A percentile compares a stretch with the other conserved stretches of the same genome.
Conservation (phyloP, 352 stramenopile species). For the Plasmopara halstedii region DNA sequence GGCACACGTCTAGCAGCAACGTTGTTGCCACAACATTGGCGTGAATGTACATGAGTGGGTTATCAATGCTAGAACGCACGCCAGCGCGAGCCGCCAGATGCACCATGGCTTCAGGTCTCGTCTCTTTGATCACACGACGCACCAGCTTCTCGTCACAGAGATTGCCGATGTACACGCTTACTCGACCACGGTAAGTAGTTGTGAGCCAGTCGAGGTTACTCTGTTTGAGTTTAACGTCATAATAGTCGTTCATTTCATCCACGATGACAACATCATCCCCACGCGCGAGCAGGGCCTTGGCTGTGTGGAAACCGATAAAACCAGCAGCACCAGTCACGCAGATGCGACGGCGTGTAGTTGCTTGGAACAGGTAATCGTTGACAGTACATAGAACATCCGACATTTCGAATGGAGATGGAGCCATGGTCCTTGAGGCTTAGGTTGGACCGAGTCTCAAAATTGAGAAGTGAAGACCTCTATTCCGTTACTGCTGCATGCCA, state of each 20-base stretch:
- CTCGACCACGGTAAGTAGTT: conserved; percentile 41
- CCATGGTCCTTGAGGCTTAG: too few species aligned
- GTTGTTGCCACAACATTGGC: conserved; percentile 94
- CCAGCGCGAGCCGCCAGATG: conserved; percentile 96
- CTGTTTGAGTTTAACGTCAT: conserved; percentile 96
- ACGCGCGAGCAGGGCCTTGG: conserved; percentile 75
- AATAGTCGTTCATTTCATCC: conserved; percentile 99
- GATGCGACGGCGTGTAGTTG: conserved; percentile 24
- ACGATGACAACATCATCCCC: conserved; percentile 93
- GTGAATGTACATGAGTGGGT: conserved; percentile 97
- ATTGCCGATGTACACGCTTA: conserved; percentile 86
- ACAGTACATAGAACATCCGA: too few species aligned
- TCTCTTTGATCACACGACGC: conserved; percentile 84
- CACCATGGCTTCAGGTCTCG: conserved; percentile 77
- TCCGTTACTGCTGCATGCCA: too few species aligned
- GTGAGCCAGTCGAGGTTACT: conserved; percentile 88
- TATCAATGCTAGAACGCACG: conserved; percentile 95
- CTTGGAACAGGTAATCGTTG: too few species aligned
- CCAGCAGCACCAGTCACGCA: conserved; percentile 92
- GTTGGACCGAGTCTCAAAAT: too few species aligned
- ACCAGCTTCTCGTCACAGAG: conserved; percentile 93
- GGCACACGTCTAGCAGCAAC: conserved; percentile 88
- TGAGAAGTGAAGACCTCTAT: too few species aligned
- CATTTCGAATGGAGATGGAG: too few species aligned
- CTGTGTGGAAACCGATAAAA: conserved; percentile 97